Evolutionary conservation across 306 rosid species (phyloP).

Genomic region (Cicer yamashitae): DNA sequence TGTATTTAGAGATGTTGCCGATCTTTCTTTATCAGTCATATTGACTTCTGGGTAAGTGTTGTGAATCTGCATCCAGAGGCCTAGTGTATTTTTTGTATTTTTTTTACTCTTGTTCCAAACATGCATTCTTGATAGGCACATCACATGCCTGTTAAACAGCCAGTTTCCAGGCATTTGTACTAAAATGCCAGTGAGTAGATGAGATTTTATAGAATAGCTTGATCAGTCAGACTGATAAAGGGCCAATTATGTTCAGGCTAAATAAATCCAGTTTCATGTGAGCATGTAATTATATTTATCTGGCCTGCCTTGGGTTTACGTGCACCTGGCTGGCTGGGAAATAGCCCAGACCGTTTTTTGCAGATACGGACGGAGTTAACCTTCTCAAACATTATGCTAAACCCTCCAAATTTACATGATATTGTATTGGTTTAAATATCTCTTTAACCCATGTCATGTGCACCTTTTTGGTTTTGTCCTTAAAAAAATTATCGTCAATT

Average conservation of each 20-base stretch:
- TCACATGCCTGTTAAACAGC: conserved; percentile 4
- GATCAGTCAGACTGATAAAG: conserved; percentile 7
- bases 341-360: not conserved
- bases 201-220: not conserved
- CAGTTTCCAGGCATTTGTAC: conserved; percentile 10
- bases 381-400: conserved; percentile 21
- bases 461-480: not conserved
- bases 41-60: conserved; percentile 86
- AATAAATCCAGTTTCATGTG: conserved; percentile 12
- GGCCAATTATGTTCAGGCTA: conserved; percentile 2
- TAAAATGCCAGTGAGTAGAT: not conserved
- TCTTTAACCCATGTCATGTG: not conserved
- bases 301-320: not conserved
- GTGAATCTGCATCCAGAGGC: conserved; percentile 10
- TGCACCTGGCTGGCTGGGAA: conserved; percentile 23
- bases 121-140: conserved; percentile 21
- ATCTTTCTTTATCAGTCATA: conserved; percentile 84
- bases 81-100: conserved; percentile 21
- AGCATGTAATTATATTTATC: conserved; percentile 14
- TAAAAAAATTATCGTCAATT: not conserved
- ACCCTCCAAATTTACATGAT: conserved; percentile 1
- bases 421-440: not conserved
- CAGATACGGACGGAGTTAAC: conserved; percentile 4
- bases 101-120: conserved; percentile 9
- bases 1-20: conserved; percentile 88